phyloP scores from a whole-genome alignment of 1,284 basidiomycete genomes.

The Polyporus tsugae region DNA sequence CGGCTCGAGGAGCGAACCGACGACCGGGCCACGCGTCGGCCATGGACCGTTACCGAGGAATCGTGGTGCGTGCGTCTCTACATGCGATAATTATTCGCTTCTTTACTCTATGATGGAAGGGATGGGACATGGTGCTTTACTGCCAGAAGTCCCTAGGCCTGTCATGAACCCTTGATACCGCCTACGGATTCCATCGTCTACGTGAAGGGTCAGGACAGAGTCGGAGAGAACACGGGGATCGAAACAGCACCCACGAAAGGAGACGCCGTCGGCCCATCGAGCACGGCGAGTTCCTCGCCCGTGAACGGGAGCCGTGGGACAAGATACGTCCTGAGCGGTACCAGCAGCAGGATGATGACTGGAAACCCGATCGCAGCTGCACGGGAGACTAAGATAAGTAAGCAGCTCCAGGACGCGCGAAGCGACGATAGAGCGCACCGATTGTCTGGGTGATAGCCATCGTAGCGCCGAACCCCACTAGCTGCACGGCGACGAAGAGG shows the following conservation, averaged over 20 bases:
- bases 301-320: slow-evolving; percentile 86
- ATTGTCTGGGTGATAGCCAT: slow-evolving; percentile 95
- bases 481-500: slow-evolving; percentile 84
- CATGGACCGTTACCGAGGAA: neutral
- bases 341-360: slow-evolving; percentile 86
- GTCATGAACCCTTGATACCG: slow-evolving; percentile 30
- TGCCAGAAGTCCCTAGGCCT: neutral
- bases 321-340: slow-evolving; percentile 82
- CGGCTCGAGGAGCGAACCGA: neutral
- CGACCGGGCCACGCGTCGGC: neutral
- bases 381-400: neutral
- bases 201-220: neutral
- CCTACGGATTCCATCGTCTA: slow-evolving; percentile 61
- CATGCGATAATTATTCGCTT: neutral
- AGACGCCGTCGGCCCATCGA: slow-evolving; percentile 91
- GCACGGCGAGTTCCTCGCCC: slow-evolving; percentile 79
- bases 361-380: slow-evolving; percentile 93
- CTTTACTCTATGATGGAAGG: neutral
- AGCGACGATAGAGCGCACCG: slow-evolving; percentile 55
- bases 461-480: slow-evolving; percentile 88
- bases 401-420: neutral
- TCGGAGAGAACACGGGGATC: neutral
- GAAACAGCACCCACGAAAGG: slow-evolving; percentile 68
- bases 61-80: neutral
- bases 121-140: neutral